Evolutionary conservation across 345 rosid species (phyloP).

Genomic region (Euphorbia pulcherrima): DNA sequence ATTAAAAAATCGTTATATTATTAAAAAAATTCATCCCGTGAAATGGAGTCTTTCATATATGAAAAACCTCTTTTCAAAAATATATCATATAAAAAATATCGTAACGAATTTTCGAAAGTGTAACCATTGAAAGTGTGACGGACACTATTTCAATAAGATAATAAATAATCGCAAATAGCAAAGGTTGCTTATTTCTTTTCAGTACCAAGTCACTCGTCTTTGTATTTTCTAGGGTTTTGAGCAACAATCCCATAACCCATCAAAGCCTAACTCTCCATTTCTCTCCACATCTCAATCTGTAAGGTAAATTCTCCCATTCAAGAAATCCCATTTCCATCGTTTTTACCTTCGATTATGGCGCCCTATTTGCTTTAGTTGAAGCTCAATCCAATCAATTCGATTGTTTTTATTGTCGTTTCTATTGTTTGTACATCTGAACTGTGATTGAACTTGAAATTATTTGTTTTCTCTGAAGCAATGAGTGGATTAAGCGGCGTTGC

Average conservation of each 20-base stretch:
- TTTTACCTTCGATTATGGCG: neutral
- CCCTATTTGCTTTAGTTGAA: neutral
- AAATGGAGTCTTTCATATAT: too few relatives aligned
- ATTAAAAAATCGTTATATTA: too few relatives aligned
- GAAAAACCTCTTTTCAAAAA: too few relatives aligned
- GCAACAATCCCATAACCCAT: neutral
- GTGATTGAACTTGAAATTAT: neutral
- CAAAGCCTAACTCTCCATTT: neutral
- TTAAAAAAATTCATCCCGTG: too few relatives aligned
- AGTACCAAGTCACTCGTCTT: neutral
- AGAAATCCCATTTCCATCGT: neutral
- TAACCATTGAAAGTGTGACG: too few relatives aligned
- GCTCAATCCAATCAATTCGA: neutral
- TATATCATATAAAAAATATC: too few relatives aligned
- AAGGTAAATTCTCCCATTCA: neutral
- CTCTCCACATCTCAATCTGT: neutral
- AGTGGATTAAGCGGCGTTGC: slow-evolving; percentile 25
- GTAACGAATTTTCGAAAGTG: too few relatives aligned
- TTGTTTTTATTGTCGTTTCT: neutral
- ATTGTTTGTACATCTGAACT: neutral
- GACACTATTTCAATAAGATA: too few relatives aligned
- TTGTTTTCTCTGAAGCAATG: slow-evolving; percentile 25
- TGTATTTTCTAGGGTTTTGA: neutral
- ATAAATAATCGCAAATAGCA: too few relatives aligned
- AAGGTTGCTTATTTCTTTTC: too few relatives aligned